phyloP scores from a whole-genome alignment of 805 yeast species.

The Candida insectalens region DNA sequence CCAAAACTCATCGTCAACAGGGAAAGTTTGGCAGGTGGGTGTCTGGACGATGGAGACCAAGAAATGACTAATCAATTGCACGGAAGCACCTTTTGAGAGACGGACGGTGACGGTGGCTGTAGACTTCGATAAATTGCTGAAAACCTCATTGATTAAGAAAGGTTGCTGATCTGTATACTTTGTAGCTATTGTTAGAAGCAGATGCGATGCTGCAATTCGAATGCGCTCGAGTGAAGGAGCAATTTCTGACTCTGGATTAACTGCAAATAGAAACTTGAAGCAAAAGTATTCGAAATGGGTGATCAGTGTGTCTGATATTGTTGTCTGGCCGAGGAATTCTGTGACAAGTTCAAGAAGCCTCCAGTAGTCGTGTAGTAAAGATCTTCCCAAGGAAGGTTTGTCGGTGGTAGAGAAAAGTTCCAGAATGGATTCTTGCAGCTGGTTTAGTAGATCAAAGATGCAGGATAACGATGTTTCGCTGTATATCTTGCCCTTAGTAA shows the following conservation, averaged over 20 bases:
- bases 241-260: constrained; percentile 7
- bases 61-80: constrained; percentile 40
- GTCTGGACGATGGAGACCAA: constrained; percentile 32
- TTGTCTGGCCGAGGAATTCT: background rate
- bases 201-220: constrained; percentile 21
- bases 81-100: constrained; percentile 32
- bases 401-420: no score
- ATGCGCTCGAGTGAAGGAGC: constrained; percentile 11
- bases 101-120: constrained; percentile 36
- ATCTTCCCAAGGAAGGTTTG: no score
- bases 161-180: constrained; percentile 40
- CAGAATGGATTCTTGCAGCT: constrained; percentile 11
- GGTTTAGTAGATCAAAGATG: constrained; percentile 30
- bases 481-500: constrained; percentile 35
- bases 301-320: constrained; percentile 18
- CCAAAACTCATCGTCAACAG: constrained; percentile 18
- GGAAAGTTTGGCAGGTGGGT: constrained; percentile 8
- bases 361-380: background rate
- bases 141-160: constrained; percentile 52
- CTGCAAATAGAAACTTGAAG: constrained; percentile 30
- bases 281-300: constrained; percentile 52
- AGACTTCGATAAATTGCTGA: constrained; percentile 38
- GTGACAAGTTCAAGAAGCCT: background rate
- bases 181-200: constrained; percentile 30
- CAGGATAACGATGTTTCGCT: constrained; percentile 34